These are phyloP conservation scores for Emydomyces testavorans DNA, from an alignment of 2,329 filamentous ascomycete genomes.

Conservation along the genomic window DNA sequence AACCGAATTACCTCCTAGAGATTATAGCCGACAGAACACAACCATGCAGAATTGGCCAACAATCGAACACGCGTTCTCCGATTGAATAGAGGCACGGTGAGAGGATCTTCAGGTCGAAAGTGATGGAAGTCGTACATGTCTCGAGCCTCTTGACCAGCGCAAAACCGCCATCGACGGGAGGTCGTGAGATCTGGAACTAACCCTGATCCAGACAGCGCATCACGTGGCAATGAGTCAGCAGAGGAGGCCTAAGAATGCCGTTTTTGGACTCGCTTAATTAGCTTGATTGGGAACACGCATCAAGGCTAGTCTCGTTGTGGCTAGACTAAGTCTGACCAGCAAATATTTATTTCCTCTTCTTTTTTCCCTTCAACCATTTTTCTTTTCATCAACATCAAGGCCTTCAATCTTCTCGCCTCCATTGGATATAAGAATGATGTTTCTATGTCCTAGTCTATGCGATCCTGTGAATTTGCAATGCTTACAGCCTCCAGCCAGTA, in stretches of 20 bases:
- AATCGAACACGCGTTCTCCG: slow-evolving; percentile 3
- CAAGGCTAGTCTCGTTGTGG: no score
- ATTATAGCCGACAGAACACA: slow-evolving; percentile 2
- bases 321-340: no score
- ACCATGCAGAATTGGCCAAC: slow-evolving; percentile 8
- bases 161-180: slow-evolving; percentile 12
- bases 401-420: no score
- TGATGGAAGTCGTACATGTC: slow-evolving; percentile 14
- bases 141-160: slow-evolving; percentile 12
- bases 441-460: no score
- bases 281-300: slow-evolving; percentile 1
- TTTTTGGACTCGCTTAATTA: slow-evolving; percentile 14
- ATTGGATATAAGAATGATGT: no score
- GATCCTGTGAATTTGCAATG: no score
- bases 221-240: slow-evolving; percentile 13
- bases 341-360: slow-evolving; percentile 17
- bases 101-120: neutral
- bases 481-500: no score
- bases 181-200: slow-evolving; percentile 16
- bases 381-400: neutral
- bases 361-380: slow-evolving; percentile 2
- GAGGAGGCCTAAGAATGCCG: slow-evolving; percentile 6
- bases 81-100: neutral
- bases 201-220: neutral
- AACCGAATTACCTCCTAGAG: slow-evolving; percentile 9